A percentile compares a stretch with the other conserved stretches of the same genome.
These are phyloP conservation scores for Neofusicoccum sp. DNA, from an alignment of 2,329 filamentous ascomycete species.

Conservation along the genomic window DNA sequence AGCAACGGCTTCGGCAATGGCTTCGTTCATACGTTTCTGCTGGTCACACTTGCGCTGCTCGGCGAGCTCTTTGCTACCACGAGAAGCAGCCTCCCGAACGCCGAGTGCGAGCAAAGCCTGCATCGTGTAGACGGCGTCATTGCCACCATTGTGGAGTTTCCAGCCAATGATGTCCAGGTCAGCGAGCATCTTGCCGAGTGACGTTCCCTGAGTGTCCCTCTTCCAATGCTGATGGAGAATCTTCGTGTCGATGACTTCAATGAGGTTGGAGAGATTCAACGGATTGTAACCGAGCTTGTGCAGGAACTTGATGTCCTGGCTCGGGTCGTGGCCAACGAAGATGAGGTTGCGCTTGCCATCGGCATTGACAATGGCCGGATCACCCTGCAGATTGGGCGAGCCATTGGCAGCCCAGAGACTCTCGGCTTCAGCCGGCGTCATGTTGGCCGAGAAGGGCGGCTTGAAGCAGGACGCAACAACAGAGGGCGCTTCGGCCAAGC, in stretches of 20 bases:
- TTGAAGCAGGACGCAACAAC: constrained; percentile 56
- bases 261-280: constrained; percentile 51
- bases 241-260: constrained; percentile 71
- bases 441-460: constrained; percentile 50
- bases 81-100: constrained; percentile 43
- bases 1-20: constrained; percentile 30
- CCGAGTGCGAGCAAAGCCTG: constrained; percentile 68
- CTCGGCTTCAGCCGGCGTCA: neutral
- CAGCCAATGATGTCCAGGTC: constrained; percentile 62
- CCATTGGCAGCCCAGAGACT: neutral
- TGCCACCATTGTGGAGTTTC: constrained; percentile 81
- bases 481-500: constrained; percentile 43
- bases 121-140: constrained; percentile 79
- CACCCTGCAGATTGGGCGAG: neutral
- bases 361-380: constrained; percentile 20
- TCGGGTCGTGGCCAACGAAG: constrained; percentile 74
- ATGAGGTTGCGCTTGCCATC: constrained; percentile 59
- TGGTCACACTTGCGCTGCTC: constrained; percentile 26
- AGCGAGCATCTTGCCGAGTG: constrained; percentile 60
- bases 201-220: constrained; percentile 52
- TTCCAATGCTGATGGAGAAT: constrained; percentile 65
- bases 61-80: constrained; percentile 29
- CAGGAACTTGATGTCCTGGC: constrained; percentile 68
- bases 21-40: constrained; percentile 26
- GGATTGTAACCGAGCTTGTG: constrained; percentile 63